A percentile compares a stretch with the other conserved stretches of the same genome.
Evolutionary conservation across 352 stramenopile species (phyloP).

Genomic region (Phytophthora vignae): DNA sequence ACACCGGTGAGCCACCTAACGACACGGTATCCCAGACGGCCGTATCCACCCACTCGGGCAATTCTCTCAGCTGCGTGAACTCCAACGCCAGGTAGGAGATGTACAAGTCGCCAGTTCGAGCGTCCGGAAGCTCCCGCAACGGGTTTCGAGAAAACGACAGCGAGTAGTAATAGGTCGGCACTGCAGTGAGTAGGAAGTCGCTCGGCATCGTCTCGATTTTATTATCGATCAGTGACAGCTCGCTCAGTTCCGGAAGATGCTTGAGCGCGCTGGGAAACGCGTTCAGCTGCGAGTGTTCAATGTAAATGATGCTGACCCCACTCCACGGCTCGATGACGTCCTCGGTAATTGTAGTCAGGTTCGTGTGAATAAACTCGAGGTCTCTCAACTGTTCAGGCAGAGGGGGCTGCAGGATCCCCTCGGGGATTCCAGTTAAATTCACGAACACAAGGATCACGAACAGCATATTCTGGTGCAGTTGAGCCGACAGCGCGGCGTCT

Average conservation of each 20-base stretch:
- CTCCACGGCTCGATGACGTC: conserved; percentile 37
- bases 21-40: not conserved
- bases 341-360: conserved; percentile 31
- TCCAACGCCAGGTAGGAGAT: not conserved
- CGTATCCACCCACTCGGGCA: not conserved
- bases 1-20: not conserved
- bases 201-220: not conserved
- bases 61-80: not conserved
- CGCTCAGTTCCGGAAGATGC: not conserved
- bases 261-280: not conserved
- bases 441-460: conserved; percentile 47
- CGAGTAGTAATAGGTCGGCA: not conserved
- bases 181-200: not conserved
- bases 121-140: not conserved
- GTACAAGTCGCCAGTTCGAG: not conserved
- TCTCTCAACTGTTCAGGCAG: conserved; percentile 46
- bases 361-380: conserved; percentile 44
- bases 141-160: not conserved
- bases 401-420: conserved; percentile 33
- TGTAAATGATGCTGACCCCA: not conserved
- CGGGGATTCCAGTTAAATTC: conserved; percentile 51
- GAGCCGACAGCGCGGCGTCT: conserved; percentile 40
- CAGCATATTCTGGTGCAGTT: conserved; percentile 31
- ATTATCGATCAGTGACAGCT: not conserved
- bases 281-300: not conserved